These are phyloP conservation scores for Phoma sp. DNA, from an alignment of 2,329 filamentous ascomycete genomes.

Conservation along the genomic window DNA sequence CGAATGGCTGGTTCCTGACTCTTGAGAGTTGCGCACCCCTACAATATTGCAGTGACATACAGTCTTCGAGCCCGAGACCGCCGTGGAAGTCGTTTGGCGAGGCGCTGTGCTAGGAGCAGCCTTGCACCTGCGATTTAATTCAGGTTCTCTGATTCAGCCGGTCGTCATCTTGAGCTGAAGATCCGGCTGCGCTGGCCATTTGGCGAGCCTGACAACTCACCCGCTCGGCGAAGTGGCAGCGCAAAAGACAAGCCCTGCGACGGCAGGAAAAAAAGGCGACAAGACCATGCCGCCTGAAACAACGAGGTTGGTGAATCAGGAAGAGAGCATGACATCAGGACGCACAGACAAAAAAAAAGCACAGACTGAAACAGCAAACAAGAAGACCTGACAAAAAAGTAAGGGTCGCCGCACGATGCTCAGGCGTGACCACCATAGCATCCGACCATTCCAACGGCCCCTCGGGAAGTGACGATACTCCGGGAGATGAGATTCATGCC, in stretches of 20 bases:
- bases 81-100: conserved; percentile 10
- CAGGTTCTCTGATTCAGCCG: conserved; percentile 5
- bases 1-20: conserved; percentile 36
- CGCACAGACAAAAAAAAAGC: conserved; percentile 23
- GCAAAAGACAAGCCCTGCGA: conserved; percentile 11
- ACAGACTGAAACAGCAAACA: conserved; percentile 19
- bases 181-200: conserved; percentile 27
- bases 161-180: conserved; percentile 23
- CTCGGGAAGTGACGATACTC: neutral
- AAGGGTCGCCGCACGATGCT: conserved; percentile 26
- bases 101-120: conserved; percentile 6
- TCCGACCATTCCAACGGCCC: conserved; percentile 15
- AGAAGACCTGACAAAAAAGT: conserved; percentile 14
- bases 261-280: conserved; percentile 17
- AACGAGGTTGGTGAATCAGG: conserved; percentile 8
- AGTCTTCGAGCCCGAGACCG: neutral
- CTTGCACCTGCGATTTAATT: conserved; percentile 9
- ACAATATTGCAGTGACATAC: conserved; percentile 8
- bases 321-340: conserved; percentile 32
- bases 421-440: conserved; percentile 9
- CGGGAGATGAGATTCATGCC: conserved; percentile 8
- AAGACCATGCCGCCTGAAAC: conserved; percentile 9
- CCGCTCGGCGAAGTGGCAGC: conserved; percentile 19
- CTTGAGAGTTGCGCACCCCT: conserved; percentile 25
- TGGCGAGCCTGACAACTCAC: conserved; percentile 34